Evolutionary conservation across 2,329 filamentous ascomycete genomes (phyloP).

Genomic region (Shiraia sp.): DNA sequence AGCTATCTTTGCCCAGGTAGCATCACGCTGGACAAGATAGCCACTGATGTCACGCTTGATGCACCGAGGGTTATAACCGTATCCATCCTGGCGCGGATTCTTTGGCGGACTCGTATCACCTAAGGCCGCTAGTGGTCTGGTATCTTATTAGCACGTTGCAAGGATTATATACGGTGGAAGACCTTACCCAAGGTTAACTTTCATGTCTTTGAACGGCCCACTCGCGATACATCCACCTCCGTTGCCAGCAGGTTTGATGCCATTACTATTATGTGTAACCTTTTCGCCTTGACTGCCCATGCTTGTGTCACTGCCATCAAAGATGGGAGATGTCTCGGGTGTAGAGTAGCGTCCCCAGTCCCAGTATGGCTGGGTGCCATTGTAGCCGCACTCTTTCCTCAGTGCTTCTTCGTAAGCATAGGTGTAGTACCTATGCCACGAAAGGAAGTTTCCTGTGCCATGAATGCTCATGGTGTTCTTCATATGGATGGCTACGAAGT

Average conservation of each 20-base stretch:
- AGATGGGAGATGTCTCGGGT: conserved; percentile 55
- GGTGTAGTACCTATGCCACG: conserved; percentile 50
- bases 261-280: conserved; percentile 29
- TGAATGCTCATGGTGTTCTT: conserved; percentile 42
- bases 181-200: conserved; percentile 35
- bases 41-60: conserved; percentile 45
- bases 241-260: conserved; percentile 49
- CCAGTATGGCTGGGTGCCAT: conserved; percentile 54
- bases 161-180: conserved; percentile 1
- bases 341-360: conserved; percentile 58
- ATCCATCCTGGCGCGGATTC: conserved; percentile 38
- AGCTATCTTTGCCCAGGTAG: conserved; percentile 35
- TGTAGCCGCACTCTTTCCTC: conserved; percentile 49
- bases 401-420: conserved; percentile 49
- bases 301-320: conserved; percentile 59
- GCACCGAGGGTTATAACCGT: conserved; percentile 46
- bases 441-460: conserved; percentile 41
- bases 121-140: conserved; percentile 28
- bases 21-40: conserved; percentile 30
- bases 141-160: background rate
- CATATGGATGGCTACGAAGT: conserved; percentile 44
- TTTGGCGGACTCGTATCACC: conserved; percentile 41
- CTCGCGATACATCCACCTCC: conserved; percentile 60
- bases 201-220: conserved; percentile 54
- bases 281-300: conserved; percentile 53